These are phyloP conservation scores for Penicillium bovifimosum DNA, from an alignment of 495 filamentous ascomycete species.

Conservation along the genomic window DNA sequence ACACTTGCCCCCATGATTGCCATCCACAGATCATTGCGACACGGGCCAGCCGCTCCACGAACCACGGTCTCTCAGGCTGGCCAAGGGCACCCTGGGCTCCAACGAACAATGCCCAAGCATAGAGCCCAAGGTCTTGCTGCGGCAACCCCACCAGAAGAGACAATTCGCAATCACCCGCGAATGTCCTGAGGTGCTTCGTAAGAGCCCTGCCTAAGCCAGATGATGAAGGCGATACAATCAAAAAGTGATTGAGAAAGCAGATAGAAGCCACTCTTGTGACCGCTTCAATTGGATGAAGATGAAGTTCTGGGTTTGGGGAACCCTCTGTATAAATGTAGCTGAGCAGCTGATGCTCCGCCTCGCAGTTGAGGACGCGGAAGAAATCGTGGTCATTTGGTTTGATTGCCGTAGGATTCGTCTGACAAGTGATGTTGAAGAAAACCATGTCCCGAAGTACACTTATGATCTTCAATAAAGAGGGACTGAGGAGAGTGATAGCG, in stretches of 20 bases:
- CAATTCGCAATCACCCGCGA: slow-evolving; percentile 14
- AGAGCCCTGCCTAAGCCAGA: slow-evolving; percentile 34
- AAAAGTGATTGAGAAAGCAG: slow-evolving; percentile 28
- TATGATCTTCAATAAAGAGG: slow-evolving; percentile 18
- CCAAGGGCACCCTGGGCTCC: slow-evolving; percentile 29
- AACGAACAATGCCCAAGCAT: slow-evolving; percentile 31
- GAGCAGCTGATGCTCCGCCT: slow-evolving; percentile 33
- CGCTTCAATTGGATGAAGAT: slow-evolving; percentile 26
- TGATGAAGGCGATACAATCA: slow-evolving; percentile 31
- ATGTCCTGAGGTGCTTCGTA: slow-evolving; percentile 26
- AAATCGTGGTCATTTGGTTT: slow-evolving; percentile 21
- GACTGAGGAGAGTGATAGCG: slow-evolving; percentile 23
- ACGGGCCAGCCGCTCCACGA: slow-evolving; percentile 26
- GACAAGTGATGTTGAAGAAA: slow-evolving; percentile 19
- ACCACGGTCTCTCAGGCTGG: slow-evolving; percentile 24
- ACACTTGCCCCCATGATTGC: slow-evolving; percentile 27
- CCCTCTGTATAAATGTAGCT: slow-evolving; percentile 27
- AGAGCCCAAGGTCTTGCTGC: slow-evolving; percentile 19
- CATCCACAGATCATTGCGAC: slow-evolving; percentile 27
- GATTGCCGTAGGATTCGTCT: slow-evolving; percentile 9
- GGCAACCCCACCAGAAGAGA: slow-evolving; percentile 15
- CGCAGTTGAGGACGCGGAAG: slow-evolving; percentile 27
- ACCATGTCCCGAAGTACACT: slow-evolving; percentile 24
- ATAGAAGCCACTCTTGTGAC: slow-evolving; percentile 29
- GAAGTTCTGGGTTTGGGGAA: background rate